A percentile compares a stretch with the other conserved stretches of the same genome.
Evolutionary conservation across 1,284 basidiomycete genomes (phyloP).

Genomic region (Cutaneotrichosporon spelunceum): DNA sequence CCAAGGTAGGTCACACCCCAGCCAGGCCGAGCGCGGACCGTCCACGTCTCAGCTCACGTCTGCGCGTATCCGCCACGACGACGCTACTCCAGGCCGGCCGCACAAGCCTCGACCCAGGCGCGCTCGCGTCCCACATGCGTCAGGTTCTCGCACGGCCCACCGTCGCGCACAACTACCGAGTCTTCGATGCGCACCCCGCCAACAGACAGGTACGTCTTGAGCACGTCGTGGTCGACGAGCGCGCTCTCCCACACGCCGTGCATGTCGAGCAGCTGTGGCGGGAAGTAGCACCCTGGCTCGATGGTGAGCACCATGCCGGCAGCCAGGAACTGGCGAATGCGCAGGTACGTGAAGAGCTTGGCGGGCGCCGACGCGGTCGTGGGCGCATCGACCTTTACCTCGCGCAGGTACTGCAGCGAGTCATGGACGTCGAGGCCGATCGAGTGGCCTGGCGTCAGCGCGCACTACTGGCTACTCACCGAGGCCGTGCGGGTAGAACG

Average conservation of each 20-base stretch:
- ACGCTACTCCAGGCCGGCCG: slow-evolving; percentile 58
- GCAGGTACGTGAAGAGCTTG: slow-evolving; percentile 70
- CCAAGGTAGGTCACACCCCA: no score
- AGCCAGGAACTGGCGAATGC: slow-evolving; percentile 67
- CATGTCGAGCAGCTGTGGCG: slow-evolving; percentile 68
- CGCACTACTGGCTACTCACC: slow-evolving; percentile 17
- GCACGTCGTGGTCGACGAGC: slow-evolving; percentile 66
- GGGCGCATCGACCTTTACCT: slow-evolving; percentile 29
- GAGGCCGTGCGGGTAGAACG: slow-evolving; percentile 89
- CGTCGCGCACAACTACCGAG: slow-evolving; percentile 69
- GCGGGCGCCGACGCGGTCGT: slow-evolving; percentile 53
- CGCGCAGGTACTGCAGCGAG: slow-evolving; percentile 44
- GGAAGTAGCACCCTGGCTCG: slow-evolving; percentile 86
- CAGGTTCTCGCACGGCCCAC: slow-evolving; percentile 63
- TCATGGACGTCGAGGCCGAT: slow-evolving; percentile 84
- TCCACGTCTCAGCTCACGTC: no score
- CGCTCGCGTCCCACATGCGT: slow-evolving; percentile 75
- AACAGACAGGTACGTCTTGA: slow-evolving; percentile 69
- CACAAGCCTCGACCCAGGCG: slow-evolving; percentile 71
- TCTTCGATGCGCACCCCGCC: slow-evolving; percentile 90
- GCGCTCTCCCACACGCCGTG: slow-evolving; percentile 59
- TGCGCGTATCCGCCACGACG: no score
- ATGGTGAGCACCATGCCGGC: slow-evolving; percentile 74
- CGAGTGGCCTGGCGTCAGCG: slow-evolving; percentile 59
- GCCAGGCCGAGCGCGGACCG: no score